Conservation (phyloP, 768 basidiomycete genomes). For the Tulasnella sp. region DNA sequence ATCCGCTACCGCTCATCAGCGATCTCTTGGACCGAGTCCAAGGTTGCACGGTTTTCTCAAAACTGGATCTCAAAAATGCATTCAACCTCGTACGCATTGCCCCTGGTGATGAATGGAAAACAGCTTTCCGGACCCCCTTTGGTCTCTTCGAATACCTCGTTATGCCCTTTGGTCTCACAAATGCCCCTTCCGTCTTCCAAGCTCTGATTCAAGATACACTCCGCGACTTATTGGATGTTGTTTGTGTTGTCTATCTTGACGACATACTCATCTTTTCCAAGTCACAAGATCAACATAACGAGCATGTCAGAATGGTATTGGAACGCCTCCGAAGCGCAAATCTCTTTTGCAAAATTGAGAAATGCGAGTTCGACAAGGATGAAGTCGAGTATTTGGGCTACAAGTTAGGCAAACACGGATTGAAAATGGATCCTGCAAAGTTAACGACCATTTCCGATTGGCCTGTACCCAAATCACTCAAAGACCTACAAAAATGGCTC, state of each 20-base stretch:
- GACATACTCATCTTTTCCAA: slow-evolving; percentile 21
- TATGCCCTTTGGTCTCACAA: slow-evolving; percentile 22
- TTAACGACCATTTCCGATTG: slow-evolving; percentile 16
- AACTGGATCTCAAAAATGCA: slow-evolving; percentile 19
- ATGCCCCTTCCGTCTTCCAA: slow-evolving; percentile 22
- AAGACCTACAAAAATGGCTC: slow-evolving; percentile 19
- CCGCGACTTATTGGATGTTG: slow-evolving; percentile 16
- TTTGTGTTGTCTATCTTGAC: slow-evolving; percentile 19
- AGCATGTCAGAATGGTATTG: slow-evolving; percentile 18
- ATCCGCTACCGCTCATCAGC: slow-evolving; percentile 20
- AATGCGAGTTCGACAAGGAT: slow-evolving; percentile 19
- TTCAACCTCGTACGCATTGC: slow-evolving; percentile 21
- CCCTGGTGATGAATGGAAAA: slow-evolving; percentile 25
- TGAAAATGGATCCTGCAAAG: slow-evolving; percentile 7
- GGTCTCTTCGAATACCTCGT: slow-evolving; percentile 19
- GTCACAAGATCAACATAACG: slow-evolving; percentile 15
- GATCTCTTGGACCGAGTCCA: slow-evolving; percentile 18
- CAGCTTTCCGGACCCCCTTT: slow-evolving; percentile 24
- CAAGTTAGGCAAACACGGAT: background rate
- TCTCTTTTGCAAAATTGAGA: slow-evolving; percentile 18
- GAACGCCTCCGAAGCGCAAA: slow-evolving; percentile 14
- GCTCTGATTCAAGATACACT: slow-evolving; percentile 20
- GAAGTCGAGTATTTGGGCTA: slow-evolving; percentile 20
- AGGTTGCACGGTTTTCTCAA: slow-evolving; percentile 18
- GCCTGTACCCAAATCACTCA: slow-evolving; percentile 16